Evolutionary conservation across 225 moss, liverwort and hornwort species (phyloP).

Genomic region (Pleurozium schreberi): DNA sequence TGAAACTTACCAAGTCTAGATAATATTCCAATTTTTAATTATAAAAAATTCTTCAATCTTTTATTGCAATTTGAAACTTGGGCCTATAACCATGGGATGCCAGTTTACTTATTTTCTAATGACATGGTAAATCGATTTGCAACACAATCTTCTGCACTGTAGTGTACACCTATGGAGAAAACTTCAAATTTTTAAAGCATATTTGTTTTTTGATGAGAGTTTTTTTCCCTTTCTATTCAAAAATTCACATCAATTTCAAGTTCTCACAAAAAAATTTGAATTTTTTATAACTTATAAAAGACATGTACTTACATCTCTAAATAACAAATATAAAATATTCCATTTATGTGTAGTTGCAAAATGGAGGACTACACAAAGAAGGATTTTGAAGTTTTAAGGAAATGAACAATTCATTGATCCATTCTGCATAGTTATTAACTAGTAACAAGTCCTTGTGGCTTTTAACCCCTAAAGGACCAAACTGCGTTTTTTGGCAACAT

Average conservation of each 20-base stretch:
- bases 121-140: neutral
- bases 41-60: rapidly evolving
- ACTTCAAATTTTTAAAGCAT: too few species aligned
- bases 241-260: neutral
- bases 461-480: too few species aligned
- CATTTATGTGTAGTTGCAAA: neutral
- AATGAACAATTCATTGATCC: neutral
- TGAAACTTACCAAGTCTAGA: neutral
- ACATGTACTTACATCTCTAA: neutral
- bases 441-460: neutral
- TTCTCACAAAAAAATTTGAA: neutral
- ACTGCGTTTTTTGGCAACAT: too few species aligned
- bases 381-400: neutral
- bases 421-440: neutral
- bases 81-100: neutral
- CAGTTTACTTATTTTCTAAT: neutral
- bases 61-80: neutral
- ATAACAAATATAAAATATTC: neutral
- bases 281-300: neutral
- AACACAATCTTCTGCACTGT: neutral
- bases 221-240: too few species aligned
- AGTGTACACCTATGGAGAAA: too few species aligned
- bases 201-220: too few species aligned
- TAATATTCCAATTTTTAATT: neutral
- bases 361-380: neutral